Percentiles rank a stretch among this genome's conserved stretches.
Evolutionary conservation across 2,329 filamentous ascomycete genomes (phyloP).

Genomic region (Alternaria hordeiaustralica): DNA sequence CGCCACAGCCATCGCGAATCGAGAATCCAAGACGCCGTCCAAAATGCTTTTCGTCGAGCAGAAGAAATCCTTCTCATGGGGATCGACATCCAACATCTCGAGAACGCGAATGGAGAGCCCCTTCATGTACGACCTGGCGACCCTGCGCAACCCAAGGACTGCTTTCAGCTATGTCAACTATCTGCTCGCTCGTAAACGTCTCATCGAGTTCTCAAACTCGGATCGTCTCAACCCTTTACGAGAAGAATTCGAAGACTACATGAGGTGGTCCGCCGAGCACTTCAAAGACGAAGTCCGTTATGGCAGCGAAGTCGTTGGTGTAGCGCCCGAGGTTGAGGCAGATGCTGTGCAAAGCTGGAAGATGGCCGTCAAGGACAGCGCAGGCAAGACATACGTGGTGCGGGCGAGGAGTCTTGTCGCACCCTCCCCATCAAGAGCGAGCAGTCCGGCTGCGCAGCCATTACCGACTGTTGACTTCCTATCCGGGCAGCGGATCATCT

Average conservation of each 20-base stretch:
- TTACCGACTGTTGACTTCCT: slow-evolving; percentile 38
- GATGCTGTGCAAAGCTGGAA: slow-evolving; percentile 35
- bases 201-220: slow-evolving; percentile 47
- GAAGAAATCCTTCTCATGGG: slow-evolving; percentile 44
- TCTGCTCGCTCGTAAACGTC: slow-evolving; percentile 37
- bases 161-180: slow-evolving; percentile 46
- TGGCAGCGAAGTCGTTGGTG: slow-evolving; percentile 38
- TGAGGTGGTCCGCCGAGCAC: slow-evolving; percentile 45
- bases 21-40: slow-evolving; percentile 33
- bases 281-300: slow-evolving; percentile 43
- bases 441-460: slow-evolving; percentile 20
- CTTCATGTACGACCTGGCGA: slow-evolving; percentile 47
- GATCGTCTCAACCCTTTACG: slow-evolving; percentile 46
- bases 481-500: slow-evolving; percentile 43
- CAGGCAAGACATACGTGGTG: slow-evolving; percentile 32
- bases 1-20: slow-evolving; percentile 45
- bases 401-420: slow-evolving; percentile 36
- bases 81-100: slow-evolving; percentile 32
- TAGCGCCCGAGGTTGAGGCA: slow-evolving; percentile 32
- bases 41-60: slow-evolving; percentile 43
- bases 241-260: slow-evolving; percentile 49
- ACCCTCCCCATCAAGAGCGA: slow-evolving; percentile 29
- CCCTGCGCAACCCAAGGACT: slow-evolving; percentile 44
- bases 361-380: slow-evolving; percentile 33
- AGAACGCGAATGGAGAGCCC: slow-evolving; percentile 45